These are phyloP conservation scores for Fusarium concolor DNA, from an alignment of 2,329 filamentous ascomycete species.

Conservation along the genomic window DNA sequence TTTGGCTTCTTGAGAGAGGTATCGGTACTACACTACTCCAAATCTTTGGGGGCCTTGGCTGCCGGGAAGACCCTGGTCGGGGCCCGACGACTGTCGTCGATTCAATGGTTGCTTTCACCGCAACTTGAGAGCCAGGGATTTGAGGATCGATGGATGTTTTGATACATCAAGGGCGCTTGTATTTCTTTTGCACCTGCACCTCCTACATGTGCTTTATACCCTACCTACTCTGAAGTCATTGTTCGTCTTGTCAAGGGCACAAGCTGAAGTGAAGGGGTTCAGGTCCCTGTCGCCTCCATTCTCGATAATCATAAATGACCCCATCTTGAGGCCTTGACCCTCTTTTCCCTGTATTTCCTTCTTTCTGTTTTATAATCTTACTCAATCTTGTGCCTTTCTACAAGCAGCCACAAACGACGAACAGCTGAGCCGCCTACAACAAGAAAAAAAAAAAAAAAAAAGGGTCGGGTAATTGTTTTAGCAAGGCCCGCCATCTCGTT, in stretches of 20 bases:
- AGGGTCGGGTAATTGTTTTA: conserved; percentile 20
- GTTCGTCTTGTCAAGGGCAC: conserved; percentile 6
- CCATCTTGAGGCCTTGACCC: conserved; percentile 23
- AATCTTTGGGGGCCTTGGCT: conserved; percentile 14
- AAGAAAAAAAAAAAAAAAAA: conserved; percentile 8
- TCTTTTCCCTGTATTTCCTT: conserved; percentile 16
- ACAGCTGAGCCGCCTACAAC: conserved; percentile 22
- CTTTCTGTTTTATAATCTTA: conserved; percentile 1
- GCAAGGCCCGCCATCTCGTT: conserved; percentile 25
- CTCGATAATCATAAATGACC: conserved; percentile 4
- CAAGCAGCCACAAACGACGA: conserved; percentile 4
- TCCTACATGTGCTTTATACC: conserved; percentile 23
- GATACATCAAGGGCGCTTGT: conserved; percentile 18
- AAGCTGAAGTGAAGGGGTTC: conserved; percentile 1
- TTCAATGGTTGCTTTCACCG: conserved; percentile 46
- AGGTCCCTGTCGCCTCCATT: conserved; percentile 8
- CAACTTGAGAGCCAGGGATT: conserved; percentile 44
- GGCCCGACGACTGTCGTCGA: conserved; percentile 29
- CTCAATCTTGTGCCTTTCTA: conserved; percentile 5
- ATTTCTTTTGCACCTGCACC: not conserved
- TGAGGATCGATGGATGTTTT: conserved; percentile 24
- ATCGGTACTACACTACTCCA: conserved; percentile 12
- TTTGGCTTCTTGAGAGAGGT: not conserved
- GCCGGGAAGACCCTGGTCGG: conserved; percentile 43
- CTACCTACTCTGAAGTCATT: conserved; percentile 4